Percentiles rank a stretch among this genome's conserved stretches.
These are phyloP conservation scores for Paramecium sexaurelia DNA, from an alignment of 73 alveolate species.

Conservation along the genomic window DNA sequence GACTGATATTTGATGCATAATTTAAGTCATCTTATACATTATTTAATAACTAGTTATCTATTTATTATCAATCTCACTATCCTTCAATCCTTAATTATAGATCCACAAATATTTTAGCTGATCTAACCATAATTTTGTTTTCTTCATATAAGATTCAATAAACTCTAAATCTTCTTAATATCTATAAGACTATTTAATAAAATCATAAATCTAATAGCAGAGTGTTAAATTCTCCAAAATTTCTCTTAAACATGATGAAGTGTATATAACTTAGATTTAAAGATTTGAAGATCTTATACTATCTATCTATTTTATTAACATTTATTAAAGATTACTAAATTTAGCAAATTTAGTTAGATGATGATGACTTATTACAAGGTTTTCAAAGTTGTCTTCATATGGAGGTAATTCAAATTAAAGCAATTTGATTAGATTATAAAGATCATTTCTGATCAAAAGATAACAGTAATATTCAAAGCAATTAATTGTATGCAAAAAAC, in stretches of 20 bases:
- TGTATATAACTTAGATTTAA: neutral
- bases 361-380: neutral
- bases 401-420: neutral
- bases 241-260: conserved; percentile 10
- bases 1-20: neutral
- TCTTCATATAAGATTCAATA: neutral
- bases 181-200: neutral
- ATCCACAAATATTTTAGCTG: neutral
- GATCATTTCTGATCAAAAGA: neutral
- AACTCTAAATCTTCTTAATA: conserved; percentile 11
- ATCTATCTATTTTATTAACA: conserved; percentile 1
- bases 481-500: neutral
- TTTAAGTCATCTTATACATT: neutral
- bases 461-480: conserved; percentile 40
- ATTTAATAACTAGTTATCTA: neutral
- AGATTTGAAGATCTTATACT: neutral
- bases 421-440: neutral
- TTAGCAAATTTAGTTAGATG: neutral
- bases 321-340: neutral
- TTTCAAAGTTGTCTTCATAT: neutral
- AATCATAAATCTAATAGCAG: neutral
- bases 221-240: neutral
- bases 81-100: neutral
- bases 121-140: neutral
- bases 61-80: neutral